A percentile compares a stretch with the other conserved stretches of the same genome.
phyloP scores from a whole-genome alignment of 2,329 filamentous ascomycete species.

The Scedosporium dehoogii region DNA sequence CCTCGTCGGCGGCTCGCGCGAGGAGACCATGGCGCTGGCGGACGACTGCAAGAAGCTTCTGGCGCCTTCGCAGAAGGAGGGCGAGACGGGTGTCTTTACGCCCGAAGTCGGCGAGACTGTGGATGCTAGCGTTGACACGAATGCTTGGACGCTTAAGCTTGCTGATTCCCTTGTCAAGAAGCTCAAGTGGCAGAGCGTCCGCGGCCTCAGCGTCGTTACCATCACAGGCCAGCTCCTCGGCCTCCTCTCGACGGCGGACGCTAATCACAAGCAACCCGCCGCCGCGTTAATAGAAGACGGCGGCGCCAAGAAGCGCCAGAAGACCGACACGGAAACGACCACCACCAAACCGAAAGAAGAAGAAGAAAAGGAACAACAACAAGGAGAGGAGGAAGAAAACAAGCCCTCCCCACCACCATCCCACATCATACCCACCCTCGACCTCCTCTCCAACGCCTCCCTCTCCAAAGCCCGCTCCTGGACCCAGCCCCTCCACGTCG shows the following conservation, averaged over 20 bases:
- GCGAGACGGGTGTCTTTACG: conserved; percentile 53
- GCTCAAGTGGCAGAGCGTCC: conserved; percentile 89
- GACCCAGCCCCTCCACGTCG: conserved; percentile 85
- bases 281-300: conserved; percentile 32
- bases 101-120: conserved; percentile 64
- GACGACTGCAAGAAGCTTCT: conserved; percentile 67
- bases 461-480: conserved; percentile 60
- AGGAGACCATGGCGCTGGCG: conserved; percentile 71
- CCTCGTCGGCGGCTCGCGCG: conserved; percentile 68
- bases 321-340: conserved; percentile 21
- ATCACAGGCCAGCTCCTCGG: conserved; percentile 61
- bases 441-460: conserved; percentile 47
- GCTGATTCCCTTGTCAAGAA: conserved; percentile 76
- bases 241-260: conserved; percentile 13
- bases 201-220: conserved; percentile 84
- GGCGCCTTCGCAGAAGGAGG: conserved; percentile 35
- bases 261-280: background rate
- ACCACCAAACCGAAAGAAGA: background rate
- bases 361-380: background rate
- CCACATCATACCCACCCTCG: conserved; percentile 35
- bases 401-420: conserved; percentile 11
- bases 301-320: conserved; percentile 37
- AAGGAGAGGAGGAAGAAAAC: background rate
- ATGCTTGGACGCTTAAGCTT: conserved; percentile 91
- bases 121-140: conserved; percentile 92